Percentiles rank a stretch among this genome's conserved stretches.
Evolutionary conservation across 306 rosid genomes (phyloP).

Genomic region (Acacia acuminata): DNA sequence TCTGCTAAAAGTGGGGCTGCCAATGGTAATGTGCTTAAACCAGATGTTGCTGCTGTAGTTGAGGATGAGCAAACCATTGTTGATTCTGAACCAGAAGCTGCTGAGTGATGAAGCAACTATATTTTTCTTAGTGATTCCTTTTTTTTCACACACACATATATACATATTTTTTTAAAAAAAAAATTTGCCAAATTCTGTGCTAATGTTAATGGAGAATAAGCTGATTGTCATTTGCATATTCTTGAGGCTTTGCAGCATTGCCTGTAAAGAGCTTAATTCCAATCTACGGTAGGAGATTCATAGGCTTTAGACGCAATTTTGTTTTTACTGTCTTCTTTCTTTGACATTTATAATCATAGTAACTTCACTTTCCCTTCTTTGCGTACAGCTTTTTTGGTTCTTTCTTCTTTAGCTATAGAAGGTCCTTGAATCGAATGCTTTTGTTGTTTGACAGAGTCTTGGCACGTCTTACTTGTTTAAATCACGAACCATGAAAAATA

Average conservation of each 20-base stretch:
- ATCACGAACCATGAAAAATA: neutral
- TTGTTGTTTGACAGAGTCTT: neutral
- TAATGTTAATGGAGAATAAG: slow-evolving; percentile 60
- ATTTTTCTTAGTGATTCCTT: slow-evolving; percentile 23
- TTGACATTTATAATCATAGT: slow-evolving; percentile 28
- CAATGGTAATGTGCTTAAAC: slow-evolving; percentile 38
- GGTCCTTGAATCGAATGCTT: neutral
- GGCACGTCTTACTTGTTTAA: neutral
- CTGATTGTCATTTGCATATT: slow-evolving; percentile 40
- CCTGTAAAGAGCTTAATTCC: slow-evolving; percentile 42
- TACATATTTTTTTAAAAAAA: neutral
- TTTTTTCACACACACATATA: neutral
- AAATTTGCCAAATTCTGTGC: slow-evolving; percentile 24
- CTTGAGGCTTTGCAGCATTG: slow-evolving; percentile 43
- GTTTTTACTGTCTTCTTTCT: slow-evolving; percentile 10
- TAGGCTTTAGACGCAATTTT: slow-evolving; percentile 40
- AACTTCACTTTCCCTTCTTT: neutral
- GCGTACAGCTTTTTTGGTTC: neutral
- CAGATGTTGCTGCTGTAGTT: slow-evolving; percentile 38
- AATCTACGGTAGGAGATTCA: slow-evolving; percentile 40
- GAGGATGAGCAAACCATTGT: slow-evolving; percentile 42
- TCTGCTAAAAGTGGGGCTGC: slow-evolving; percentile 44
- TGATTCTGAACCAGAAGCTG: slow-evolving; percentile 36
- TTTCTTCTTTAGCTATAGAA: neutral
- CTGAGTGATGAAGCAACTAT: slow-evolving; percentile 43